phyloP scores from a whole-genome alignment of 164 flowering plant species.

The Liriodendron chinense region DNA sequence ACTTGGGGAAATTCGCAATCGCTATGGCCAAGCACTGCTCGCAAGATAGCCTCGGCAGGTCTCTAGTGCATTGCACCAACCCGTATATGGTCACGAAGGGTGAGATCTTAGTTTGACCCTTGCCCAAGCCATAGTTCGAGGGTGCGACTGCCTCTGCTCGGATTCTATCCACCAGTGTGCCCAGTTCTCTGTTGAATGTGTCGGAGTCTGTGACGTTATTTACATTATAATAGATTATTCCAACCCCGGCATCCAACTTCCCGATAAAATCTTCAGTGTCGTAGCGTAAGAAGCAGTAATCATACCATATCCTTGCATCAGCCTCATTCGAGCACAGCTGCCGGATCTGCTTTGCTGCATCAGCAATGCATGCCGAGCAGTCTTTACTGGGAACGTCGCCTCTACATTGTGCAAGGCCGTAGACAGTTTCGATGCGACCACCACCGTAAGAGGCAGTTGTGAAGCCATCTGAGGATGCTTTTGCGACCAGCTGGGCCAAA shows the following conservation, averaged over 20 bases:
- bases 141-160: neutral
- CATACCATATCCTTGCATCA: conserved; percentile 14
- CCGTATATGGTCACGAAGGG: conserved; percentile 7
- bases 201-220: neutral
- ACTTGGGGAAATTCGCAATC: neutral
- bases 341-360: conserved; percentile 3
- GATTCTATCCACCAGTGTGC: neutral
- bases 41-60: conserved; percentile 3
- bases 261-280: conserved; percentile 7
- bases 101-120: neutral
- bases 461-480: conserved; percentile 1
- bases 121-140: conserved; percentile 2
- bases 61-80: conserved; percentile 17
- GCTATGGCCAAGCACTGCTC: conserved; percentile 15
- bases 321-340: neutral
- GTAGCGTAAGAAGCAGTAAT: conserved; percentile 14
- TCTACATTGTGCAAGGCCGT: conserved; percentile 14
- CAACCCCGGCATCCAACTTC: conserved; percentile 9
- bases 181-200: neutral
- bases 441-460: neutral
- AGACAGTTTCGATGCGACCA: neutral
- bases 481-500: neutral
- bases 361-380: conserved; percentile 7
- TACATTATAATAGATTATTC: conserved; percentile 10
- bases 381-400: conserved; percentile 6